Percentiles rank a stretch among this genome's conserved stretches.
Conservation (phyloP, 495 filamentous ascomycete species). For the Pseudomonodictys pantanalensis region DNA sequence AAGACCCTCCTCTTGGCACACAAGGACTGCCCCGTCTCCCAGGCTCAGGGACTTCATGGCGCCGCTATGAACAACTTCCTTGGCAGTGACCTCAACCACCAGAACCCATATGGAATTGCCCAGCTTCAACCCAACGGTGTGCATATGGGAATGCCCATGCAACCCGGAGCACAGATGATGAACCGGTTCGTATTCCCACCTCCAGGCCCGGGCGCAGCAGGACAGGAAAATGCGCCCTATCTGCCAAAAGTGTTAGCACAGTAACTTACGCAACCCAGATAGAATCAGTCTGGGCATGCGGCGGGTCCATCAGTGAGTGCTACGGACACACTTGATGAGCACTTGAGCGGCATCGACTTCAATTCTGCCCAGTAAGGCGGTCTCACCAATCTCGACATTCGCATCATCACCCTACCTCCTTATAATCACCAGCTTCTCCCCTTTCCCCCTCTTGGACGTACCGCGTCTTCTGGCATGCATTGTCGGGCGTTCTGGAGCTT, state of each 20-base stretch:
- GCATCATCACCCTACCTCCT: neutral
- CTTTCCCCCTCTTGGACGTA: neutral
- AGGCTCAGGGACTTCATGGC: constrained; percentile 74
- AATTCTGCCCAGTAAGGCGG: neutral
- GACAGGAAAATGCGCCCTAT: constrained; percentile 5
- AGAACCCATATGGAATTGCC: constrained; percentile 72
- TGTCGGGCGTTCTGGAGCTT: neutral
- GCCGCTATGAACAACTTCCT: constrained; percentile 64
- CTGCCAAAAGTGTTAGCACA: neutral
- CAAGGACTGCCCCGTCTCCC: constrained; percentile 93
- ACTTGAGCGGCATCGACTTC: neutral
- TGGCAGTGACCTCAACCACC: constrained; percentile 47
- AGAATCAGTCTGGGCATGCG: neutral
- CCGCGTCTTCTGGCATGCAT: neutral
- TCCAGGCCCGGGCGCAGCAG: neutral
- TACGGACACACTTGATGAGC: neutral
- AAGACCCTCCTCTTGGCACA: constrained; percentile 92
- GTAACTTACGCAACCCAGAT: constrained; percentile 4
- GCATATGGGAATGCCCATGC: constrained; percentile 30
- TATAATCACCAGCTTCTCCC: neutral
- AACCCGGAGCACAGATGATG: constrained; percentile 31
- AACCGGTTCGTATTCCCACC: constrained; percentile 19
- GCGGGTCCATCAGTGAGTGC: neutral
- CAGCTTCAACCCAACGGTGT: constrained; percentile 42
- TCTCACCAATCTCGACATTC: neutral